Evolutionary conservation across 2,329 filamentous ascomycete genomes (phyloP).

Genomic region (Alternaria panax): DNA sequence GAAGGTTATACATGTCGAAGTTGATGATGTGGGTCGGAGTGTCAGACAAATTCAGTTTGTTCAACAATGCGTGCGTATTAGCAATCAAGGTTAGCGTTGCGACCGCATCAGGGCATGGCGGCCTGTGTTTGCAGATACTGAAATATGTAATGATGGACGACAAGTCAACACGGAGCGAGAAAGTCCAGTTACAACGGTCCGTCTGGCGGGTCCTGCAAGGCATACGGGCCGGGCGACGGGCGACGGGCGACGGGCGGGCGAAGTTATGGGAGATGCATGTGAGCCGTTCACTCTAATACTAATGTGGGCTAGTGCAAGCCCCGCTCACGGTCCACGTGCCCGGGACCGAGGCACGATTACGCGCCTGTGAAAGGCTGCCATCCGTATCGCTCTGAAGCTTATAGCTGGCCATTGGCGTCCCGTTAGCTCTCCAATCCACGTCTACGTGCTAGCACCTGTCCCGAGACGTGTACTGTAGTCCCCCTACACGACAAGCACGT

Average conservation of each 20-base stretch:
- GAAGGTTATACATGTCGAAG: background rate
- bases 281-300: background rate
- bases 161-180: background rate
- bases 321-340: background rate
- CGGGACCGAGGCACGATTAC: conserved; percentile 12
- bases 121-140: too few species aligned
- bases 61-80: too few species aligned
- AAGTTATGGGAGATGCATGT: background rate
- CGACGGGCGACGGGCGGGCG: background rate
- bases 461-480: background rate
- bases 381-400: background rate
- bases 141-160: too few species aligned
- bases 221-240: background rate
- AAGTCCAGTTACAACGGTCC: background rate
- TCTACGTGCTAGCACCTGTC: background rate
- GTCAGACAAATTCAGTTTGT: too few species aligned
- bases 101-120: too few species aligned
- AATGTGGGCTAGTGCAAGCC: background rate
- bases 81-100: too few species aligned
- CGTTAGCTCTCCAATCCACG: background rate
- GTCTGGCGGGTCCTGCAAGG: background rate
- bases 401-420: conserved; percentile 7
- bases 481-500: background rate
- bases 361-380: conserved; percentile 4
- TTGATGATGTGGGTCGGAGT: background rate